Evolutionary conservation across 2,329 filamentous ascomycete genomes (phyloP).

Genomic region (Didymella segeticola): DNA sequence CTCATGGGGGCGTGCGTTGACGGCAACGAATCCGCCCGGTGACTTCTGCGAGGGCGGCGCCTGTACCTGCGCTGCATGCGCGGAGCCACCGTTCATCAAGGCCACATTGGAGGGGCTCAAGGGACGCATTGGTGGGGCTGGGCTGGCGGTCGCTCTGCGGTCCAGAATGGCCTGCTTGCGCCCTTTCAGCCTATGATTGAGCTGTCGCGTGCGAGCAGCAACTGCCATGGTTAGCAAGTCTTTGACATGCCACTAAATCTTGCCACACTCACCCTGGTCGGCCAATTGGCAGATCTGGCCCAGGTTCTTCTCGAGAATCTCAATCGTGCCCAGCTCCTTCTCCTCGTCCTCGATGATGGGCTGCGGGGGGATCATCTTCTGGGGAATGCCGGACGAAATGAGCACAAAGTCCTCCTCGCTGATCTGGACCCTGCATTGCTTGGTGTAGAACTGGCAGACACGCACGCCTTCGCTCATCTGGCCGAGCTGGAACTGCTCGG

Average conservation of each 20-base stretch:
- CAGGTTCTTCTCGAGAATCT: conserved; percentile 81
- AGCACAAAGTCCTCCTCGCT: conserved; percentile 86
- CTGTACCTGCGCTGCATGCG: conserved; percentile 19
- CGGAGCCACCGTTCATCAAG: conserved; percentile 48
- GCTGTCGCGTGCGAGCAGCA: conserved; percentile 73
- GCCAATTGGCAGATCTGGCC: conserved; percentile 79
- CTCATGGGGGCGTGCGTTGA: conserved; percentile 59
- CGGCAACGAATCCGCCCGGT: conserved; percentile 64
- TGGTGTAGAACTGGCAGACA: conserved; percentile 82
- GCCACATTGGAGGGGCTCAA: conserved; percentile 52
- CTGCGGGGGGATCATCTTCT: conserved; percentile 80
- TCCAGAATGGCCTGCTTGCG: conserved; percentile 75
- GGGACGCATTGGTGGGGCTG: conserved; percentile 42
- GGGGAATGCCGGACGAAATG: conserved; percentile 81
- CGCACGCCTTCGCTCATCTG: conserved; percentile 72
- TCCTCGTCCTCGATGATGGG: conserved; percentile 86
- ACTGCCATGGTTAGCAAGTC: conserved; percentile 50
- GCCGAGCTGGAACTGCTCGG: conserved; percentile 76
- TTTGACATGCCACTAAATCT: neutral
- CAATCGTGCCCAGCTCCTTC: conserved; percentile 81
- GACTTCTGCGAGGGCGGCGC: conserved; percentile 40
- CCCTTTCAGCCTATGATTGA: conserved; percentile 80
- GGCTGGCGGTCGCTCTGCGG: conserved; percentile 62
- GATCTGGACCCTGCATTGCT: conserved; percentile 83
- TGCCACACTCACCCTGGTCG: conserved; percentile 66